Evolutionary conservation across 345 rosid genomes (phyloP), one percentile per base, ranked within the genome.

Genomic region (Cochlearia excelsa): DNA sequence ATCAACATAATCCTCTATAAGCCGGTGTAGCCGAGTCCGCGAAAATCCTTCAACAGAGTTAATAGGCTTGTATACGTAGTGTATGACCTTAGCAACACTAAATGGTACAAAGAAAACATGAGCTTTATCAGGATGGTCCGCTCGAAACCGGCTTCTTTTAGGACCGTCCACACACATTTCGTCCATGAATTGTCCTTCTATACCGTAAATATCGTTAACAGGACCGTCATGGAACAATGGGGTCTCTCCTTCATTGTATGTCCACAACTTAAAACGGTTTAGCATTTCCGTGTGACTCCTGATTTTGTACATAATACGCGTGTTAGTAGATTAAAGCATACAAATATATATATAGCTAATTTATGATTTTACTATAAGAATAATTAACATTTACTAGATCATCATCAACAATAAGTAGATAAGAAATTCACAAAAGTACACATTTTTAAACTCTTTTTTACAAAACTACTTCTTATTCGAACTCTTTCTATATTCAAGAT

Each of bases 271-370:
- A 49, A 86, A 79, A 39, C 76, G 68, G 59, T 78, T 86, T 72
- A 73, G 71, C 95, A 86, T 86, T 66, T 84, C 86, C 28, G 33
- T 42, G 63, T 86, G 89, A 65, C 95, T 86, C 80, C 95, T 84
- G 81, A 3, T 27, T 44, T 40, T 39, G 8, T 51, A 31, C n/a
- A 11, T 51, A n/a, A 28, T 1, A 58, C 16, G 3, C 34, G 54
- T 67, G 34, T 59, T n/a, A n/a, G n/a, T 40, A 67, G 56, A 68
- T 68, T 61, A 59, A 26, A 37, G 9, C n/a, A n/a, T 56, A 26
- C 28, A 42, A 31, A 30, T 48, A 27, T 33, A 49, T n/a, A n/a
- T n/a, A n/a, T n/a, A n/a, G n/a, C n/a, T n/a, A n/a, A n/a, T n/a
- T n/a, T n/a, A n/a, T n/a, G n/a, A n/a, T n/a, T n/a, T n/a, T n/a